Base-by-base conservation (phyloP, 805 yeast species). In the Metschnikowia vanudenii region DNA sequence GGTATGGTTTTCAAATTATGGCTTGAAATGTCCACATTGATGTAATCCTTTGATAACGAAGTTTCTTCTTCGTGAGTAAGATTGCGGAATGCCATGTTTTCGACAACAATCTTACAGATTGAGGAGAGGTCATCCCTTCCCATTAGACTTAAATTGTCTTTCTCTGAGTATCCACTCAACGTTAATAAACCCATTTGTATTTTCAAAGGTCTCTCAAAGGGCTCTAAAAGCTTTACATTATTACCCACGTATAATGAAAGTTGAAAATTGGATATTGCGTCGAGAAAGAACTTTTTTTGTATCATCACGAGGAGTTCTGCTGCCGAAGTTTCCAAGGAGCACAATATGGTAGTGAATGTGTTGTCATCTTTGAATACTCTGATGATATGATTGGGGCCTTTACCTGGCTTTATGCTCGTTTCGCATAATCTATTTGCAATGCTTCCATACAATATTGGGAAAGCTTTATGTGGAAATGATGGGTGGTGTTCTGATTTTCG, bases 121-220 rank as follows among this genome's bases (percentile, higher is more conserved):
- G 82, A 88, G 41, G 90, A 82, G 51, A 90, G 65, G 64, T 91
- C 97, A 46, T 86, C 90, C 50, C 95, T 75, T 28, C 96, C 96
- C 49, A 90, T 75, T 41, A 82, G 85, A 52, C 82, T 84, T 42
- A 89, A 68, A 43, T 83, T 81, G 60, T 91, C 97, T n/a, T 79
- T 73, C 39, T 83, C 86, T 3, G 79, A 76, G 59, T 85, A 91
- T 4, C 97, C 98, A 59, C 88, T 84, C 34, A 88, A 68, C 47
- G 84, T 69, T 24, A 91, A 64, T 41, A 90, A 65, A 38, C 85
- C 84, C 56, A 84, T 76, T 63, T 90, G 96, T 46, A 88, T 82
- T 47, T 81, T 76, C 33, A 91, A 73, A 0, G 97, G 97, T 50
- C 76, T 79, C 46, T 91, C 96, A 52, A 79, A 79, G 1, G 81